Evolutionary conservation across 2,329 filamentous ascomycete species (phyloP).

Genomic region (Colletotrichum simmondsii): DNA sequence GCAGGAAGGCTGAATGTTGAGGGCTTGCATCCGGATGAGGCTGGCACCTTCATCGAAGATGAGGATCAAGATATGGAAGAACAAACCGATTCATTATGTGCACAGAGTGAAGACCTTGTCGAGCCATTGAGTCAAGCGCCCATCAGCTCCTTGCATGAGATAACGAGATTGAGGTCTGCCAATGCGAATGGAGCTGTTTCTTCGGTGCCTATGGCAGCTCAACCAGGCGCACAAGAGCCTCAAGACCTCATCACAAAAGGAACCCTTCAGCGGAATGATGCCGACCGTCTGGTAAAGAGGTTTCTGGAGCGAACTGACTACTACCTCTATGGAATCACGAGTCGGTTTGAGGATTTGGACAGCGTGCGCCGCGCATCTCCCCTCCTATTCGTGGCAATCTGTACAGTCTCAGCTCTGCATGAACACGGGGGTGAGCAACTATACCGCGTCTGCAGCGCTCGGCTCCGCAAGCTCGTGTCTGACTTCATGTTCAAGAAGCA

Average conservation of each 20-base stretch:
- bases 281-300: background rate
- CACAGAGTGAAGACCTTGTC: background rate
- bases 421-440: background rate
- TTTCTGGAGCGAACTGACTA: background rate
- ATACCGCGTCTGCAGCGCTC: background rate
- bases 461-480: background rate
- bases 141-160: background rate
- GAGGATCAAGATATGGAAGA: background rate
- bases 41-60: background rate
- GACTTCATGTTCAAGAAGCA: background rate
- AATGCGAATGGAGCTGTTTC: background rate
- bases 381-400: background rate
- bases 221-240: background rate
- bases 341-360: background rate
- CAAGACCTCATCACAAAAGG: background rate
- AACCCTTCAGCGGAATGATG: background rate
- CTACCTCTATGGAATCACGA: background rate
- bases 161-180: background rate
- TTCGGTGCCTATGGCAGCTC: background rate
- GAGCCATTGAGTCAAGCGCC: background rate
- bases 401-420: background rate
- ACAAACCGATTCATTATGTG: background rate
- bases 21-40: background rate
- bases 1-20: background rate
- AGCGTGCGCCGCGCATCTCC: background rate